These are phyloP conservation scores for Cordyceps pruinosa DNA, from an alignment of 2,329 filamentous ascomycete genomes.

Conservation along the genomic window DNA sequence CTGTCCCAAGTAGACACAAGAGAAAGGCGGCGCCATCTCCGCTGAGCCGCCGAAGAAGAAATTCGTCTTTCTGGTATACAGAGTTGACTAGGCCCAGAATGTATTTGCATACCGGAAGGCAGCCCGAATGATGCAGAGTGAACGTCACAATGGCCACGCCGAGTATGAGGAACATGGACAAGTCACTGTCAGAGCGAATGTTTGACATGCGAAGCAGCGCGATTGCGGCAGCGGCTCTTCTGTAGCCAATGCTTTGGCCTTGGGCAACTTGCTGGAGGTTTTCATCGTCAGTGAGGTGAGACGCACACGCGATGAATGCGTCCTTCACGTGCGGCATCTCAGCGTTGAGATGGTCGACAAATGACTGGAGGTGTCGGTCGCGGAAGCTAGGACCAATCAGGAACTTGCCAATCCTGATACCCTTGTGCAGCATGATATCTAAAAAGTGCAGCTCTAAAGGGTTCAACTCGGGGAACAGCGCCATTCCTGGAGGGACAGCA, in stretches of 20 bases:
- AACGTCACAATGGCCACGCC: conserved; percentile 12
- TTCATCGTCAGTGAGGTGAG: conserved; percentile 6
- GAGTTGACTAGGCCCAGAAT: conserved; percentile 4
- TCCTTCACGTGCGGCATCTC: conserved; percentile 10
- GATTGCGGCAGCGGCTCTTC: conserved; percentile 11
- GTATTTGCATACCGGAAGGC: conserved; percentile 1
- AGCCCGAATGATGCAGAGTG: conserved; percentile 8
- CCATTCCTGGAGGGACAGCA: neutral
- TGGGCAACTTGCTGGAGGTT: conserved; percentile 6
- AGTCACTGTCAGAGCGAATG: neutral
- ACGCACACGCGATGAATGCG: conserved; percentile 12
- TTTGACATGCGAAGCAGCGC: conserved; percentile 4
- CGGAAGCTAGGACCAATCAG: conserved; percentile 12
- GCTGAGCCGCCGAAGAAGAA: neutral
- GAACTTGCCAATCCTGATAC: conserved; percentile 13
- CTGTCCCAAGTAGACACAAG: conserved; percentile 11
- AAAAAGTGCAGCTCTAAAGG: conserved; percentile 11
- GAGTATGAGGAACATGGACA: conserved; percentile 9
- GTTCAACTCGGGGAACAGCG: conserved; percentile 9
- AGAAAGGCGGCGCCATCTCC: conserved; percentile 8
- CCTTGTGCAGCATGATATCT: conserved; percentile 10
- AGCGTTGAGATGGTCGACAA: conserved; percentile 7
- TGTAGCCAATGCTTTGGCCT: conserved; percentile 11
- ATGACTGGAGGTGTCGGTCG: conserved; percentile 10
- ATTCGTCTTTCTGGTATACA: neutral